Base-by-base conservation (phyloP, 164 flowering plant genomes). In the Houttuynia cordata region DNA sequence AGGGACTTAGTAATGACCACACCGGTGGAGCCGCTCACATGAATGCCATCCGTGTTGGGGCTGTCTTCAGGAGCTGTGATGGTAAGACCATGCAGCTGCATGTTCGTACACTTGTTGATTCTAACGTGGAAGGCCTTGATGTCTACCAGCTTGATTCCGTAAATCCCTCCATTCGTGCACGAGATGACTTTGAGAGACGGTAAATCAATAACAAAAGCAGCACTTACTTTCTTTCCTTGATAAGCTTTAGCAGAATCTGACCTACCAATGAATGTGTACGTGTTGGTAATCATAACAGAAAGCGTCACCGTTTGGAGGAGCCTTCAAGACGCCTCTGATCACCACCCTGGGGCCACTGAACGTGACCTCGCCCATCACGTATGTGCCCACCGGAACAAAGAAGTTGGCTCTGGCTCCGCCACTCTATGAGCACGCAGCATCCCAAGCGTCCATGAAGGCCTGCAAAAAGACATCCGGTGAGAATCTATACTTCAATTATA, bases 181-280 rank as follows among this genome's bases (percentile, higher is more conserved):
- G 58, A 70, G 42, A 75, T 72, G 60, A 85, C 80, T 71, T 80
- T 83, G 61, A 85, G 23, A 66, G 70, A 78, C 86, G 83, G 78
- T 10, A 2, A 30, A 30, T 30, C 6, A 30, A 30, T n/a, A 30
- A 30, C 37, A 30, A 30, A 30, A 30, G 37, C 37, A 30, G 37
- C 6, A 2, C 4, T 30, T 30, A n/a, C n/a, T n/a, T n/a, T n/a
- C n/a, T n/a, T n/a, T n/a, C n/a, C n/a, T n/a, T n/a, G n/a, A n/a
- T n/a, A 30, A 30, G 37, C 37, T 30, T 30, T 30, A 30, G 37
- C 37, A 30, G 37, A 30, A 30, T 30, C 37, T 30, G 37, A 30
- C 37, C 37, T 30, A 24, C 19, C 19, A 57, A 14, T 18, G 17
- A 3, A 42, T 42, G 1, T 41, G 8, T 41, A 41, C 13, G 13